These are phyloP conservation scores for Pichia thaimueangensis DNA, from an alignment of 805 yeast species.

Conservation along the genomic window DNA sequence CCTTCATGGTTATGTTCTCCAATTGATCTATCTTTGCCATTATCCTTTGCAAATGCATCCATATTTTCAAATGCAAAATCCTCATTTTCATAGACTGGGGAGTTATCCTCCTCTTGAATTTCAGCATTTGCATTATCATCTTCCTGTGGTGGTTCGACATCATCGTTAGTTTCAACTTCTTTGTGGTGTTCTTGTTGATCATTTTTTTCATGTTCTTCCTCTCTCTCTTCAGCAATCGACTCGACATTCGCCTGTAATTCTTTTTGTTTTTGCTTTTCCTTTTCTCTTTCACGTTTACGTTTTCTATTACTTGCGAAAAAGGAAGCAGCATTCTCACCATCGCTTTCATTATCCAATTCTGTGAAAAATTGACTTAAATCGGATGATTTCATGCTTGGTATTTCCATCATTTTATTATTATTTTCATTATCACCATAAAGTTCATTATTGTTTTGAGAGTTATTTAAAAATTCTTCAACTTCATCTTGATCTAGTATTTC, in stretches of 20 bases:
- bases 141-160: background rate
- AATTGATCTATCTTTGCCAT: too few relatives aligned
- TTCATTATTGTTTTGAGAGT: constrained; percentile 1
- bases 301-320: constrained; percentile 10
- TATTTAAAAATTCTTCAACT: constrained; percentile 15
- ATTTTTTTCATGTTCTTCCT: background rate
- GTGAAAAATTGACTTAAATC: constrained; percentile 14
- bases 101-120: constrained; percentile 15
- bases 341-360: constrained; percentile 21
- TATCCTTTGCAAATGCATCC: constrained; percentile 10
- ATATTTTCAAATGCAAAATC: constrained; percentile 6
- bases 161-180: background rate
- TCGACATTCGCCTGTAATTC: background rate
- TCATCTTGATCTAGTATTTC: constrained; percentile 25
- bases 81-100: constrained; percentile 15
- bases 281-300: constrained; percentile 1
- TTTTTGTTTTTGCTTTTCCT: background rate
- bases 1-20: too few relatives aligned
- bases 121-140: constrained; percentile 25
- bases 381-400: constrained; percentile 14
- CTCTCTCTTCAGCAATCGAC: constrained; percentile 5
- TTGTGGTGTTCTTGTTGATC: background rate
- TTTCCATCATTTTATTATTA: constrained; percentile 1
- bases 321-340: constrained; percentile 11
- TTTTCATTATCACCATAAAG: background rate